Evolutionary conservation across 2,329 filamentous ascomycete genomes (phyloP).

Genomic region (Cladosporium colombiae): DNA sequence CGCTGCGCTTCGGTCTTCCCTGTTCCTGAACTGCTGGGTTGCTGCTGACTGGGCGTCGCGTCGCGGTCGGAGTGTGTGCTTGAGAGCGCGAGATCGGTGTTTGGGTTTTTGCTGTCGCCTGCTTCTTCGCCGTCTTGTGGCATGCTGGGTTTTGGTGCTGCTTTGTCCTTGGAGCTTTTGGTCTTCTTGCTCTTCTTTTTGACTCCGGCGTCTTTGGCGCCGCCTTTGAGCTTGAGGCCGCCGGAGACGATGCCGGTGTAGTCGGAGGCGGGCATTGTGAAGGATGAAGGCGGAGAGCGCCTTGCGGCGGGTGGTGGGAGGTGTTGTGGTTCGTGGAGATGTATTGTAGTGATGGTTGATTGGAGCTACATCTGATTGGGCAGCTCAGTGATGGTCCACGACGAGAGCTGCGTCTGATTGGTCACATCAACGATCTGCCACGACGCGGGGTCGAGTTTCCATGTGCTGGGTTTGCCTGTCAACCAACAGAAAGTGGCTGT

Average conservation of each 20-base stretch:
- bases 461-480: not conserved
- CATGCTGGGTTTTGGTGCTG: not conserved
- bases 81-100: not conserved
- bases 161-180: not conserved
- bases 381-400: not conserved
- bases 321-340: not conserved
- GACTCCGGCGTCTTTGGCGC: slow-evolving; percentile 57
- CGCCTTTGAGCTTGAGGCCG: slow-evolving; percentile 82
- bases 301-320: not conserved
- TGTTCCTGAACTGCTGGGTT: slow-evolving; percentile 4
- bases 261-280: slow-evolving; percentile 69
- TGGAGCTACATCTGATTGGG: not conserved
- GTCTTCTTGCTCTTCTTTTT: slow-evolving; percentile 63
- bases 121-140: slow-evolving; percentile 22
- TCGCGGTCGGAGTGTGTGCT: not conserved
- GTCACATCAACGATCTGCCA: not conserved
- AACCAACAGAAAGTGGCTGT: not conserved
- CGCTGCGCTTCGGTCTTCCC: slow-evolving; percentile 83
- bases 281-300: not conserved
- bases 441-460: not conserved
- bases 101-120: not conserved
- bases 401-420: no score
- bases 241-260: slow-evolving; percentile 70
- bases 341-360: not conserved
- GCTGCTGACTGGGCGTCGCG: not conserved